Conservation (phyloP, 495 filamentous ascomycete species). For the Thozetella sp. region DNA sequence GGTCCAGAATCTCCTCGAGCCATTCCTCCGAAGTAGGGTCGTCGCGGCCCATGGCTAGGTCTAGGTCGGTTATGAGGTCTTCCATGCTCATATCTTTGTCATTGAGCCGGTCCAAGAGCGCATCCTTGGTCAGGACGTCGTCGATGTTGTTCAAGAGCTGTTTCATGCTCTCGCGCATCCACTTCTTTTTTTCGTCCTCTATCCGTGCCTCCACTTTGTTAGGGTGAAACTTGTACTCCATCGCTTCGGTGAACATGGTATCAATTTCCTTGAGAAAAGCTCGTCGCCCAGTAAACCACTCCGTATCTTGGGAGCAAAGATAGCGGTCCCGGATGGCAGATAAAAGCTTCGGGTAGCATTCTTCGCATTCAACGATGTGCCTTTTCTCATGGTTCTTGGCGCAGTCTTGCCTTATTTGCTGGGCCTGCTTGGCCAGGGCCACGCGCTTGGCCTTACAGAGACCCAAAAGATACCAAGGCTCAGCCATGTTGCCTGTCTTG, state of each 20-base stretch:
- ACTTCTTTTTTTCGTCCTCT: slow-evolving; percentile 39
- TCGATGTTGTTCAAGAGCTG: slow-evolving; percentile 19
- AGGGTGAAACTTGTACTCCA: slow-evolving; percentile 32
- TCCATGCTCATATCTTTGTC: slow-evolving; percentile 25
- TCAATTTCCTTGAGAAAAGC: slow-evolving; percentile 41
- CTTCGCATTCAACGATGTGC: slow-evolving; percentile 30
- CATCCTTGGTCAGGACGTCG: slow-evolving; percentile 1
- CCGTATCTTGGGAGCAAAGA: slow-evolving; percentile 21
- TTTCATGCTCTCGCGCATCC: slow-evolving; percentile 39
- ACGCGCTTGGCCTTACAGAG: slow-evolving; percentile 14
- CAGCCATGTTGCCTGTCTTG: slow-evolving; percentile 21
- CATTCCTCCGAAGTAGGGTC: background rate
- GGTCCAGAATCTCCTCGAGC: slow-evolving; percentile 16
- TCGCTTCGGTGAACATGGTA: slow-evolving; percentile 34
- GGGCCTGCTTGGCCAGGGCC: slow-evolving; percentile 14
- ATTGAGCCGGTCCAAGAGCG: slow-evolving; percentile 19
- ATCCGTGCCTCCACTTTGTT: slow-evolving; percentile 38
- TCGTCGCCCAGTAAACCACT: slow-evolving; percentile 43
- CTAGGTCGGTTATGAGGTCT: slow-evolving; percentile 15
- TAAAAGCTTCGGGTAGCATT: slow-evolving; percentile 37
- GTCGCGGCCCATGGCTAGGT: slow-evolving; percentile 17
- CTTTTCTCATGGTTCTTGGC: slow-evolving; percentile 19
- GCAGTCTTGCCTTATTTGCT: slow-evolving; percentile 17
- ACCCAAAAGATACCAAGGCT: slow-evolving; percentile 12
- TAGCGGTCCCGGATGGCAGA: slow-evolving; percentile 35